Evolutionary conservation across 169 alveolate genomes (phyloP).

Genomic region (Toxoplasma gondii): DNA sequence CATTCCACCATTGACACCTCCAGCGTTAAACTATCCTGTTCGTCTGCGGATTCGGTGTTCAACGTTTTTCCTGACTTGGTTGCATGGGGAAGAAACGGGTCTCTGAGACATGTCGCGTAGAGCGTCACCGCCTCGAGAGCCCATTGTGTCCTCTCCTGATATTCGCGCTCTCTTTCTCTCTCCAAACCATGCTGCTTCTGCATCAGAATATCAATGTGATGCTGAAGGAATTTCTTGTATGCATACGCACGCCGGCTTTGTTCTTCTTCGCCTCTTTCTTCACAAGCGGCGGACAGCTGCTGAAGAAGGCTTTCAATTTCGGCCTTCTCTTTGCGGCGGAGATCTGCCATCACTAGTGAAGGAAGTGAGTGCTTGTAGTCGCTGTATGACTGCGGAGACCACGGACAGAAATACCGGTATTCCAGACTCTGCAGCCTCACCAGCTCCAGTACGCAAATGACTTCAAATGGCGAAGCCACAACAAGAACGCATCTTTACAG

Average conservation of each 20-base stretch:
- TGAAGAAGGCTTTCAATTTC: neutral
- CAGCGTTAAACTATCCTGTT: no score
- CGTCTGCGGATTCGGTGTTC: neutral
- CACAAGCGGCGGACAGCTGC: neutral
- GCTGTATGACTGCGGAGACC: neutral
- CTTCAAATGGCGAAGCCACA: no score
- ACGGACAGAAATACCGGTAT: no score
- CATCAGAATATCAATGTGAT: neutral
- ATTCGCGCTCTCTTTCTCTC: neutral
- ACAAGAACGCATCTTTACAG: no score
- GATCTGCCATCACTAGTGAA: conserved; percentile 4
- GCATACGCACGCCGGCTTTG: neutral
- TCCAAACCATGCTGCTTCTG: neutral
- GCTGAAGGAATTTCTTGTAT: neutral
- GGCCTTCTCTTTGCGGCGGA: neutral
- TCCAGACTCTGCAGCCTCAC: no score
- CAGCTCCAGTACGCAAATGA: no score
- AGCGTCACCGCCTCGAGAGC: conserved; percentile 17
- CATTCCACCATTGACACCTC: no score
- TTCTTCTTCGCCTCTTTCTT: neutral
- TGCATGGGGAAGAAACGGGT: neutral
- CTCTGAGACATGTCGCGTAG: neutral
- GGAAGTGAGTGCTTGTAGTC: conserved; percentile 12
- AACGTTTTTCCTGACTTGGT: neutral
- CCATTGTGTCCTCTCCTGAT: conserved; percentile 10